Evolutionary conservation across 176 grass and related monocot genomes (phyloP).

Genomic region (Alloteropsis semialata): DNA sequence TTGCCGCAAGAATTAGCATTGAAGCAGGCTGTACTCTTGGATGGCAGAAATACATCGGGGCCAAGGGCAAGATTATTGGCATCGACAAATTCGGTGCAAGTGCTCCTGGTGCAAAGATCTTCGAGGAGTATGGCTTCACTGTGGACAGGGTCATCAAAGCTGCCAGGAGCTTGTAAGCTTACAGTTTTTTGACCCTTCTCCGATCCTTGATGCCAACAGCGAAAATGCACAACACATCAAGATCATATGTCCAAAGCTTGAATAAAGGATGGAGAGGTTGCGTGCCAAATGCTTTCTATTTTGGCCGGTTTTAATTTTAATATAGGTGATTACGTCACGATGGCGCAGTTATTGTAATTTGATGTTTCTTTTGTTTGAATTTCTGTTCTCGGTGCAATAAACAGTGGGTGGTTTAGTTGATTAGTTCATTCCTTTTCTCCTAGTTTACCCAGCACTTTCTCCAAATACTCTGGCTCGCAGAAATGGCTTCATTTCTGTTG

Average conservation of each 20-base stretch:
- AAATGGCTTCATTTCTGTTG: neutral
- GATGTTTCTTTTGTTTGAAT: neutral
- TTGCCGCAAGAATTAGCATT: conserved; percentile 76
- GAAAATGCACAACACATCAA: too few species aligned
- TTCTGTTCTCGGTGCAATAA: neutral
- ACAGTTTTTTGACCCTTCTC: too few species aligned
- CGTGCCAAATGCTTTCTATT: neutral
- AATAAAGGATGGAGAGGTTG: too few species aligned
- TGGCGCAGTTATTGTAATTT: neutral
- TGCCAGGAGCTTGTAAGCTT: conserved; percentile 72
- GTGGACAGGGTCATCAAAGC: conserved; percentile 64
- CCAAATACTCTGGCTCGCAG: neutral
- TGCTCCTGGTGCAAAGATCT: conserved; percentile 83
- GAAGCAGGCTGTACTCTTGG: conserved; percentile 79
- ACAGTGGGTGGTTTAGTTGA: neutral
- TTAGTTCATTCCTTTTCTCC: neutral
- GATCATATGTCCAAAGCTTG: too few species aligned
- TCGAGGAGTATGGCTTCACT: conserved; percentile 81
- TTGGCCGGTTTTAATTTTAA: neutral
- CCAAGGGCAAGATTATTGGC: conserved; percentile 80
- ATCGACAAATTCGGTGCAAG: conserved; percentile 96
- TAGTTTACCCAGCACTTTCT: neutral
- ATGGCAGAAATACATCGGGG: conserved; percentile 75
- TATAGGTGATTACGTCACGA: neutral
- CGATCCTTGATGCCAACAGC: too few species aligned